Conservation (phyloP, 257 asterid species). For the Solanum arcanum region DNA sequence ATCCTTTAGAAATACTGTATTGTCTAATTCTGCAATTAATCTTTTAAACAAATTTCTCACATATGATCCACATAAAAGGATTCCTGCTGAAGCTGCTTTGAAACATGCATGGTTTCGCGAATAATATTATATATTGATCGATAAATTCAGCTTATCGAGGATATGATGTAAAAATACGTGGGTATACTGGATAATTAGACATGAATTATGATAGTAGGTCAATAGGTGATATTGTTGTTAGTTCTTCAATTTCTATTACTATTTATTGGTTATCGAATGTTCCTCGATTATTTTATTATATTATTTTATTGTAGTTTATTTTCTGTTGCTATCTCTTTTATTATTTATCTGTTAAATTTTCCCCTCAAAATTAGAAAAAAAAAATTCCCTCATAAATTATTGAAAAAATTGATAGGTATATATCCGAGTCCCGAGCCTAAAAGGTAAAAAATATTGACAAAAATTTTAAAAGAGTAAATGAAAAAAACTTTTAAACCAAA, state of each 20-base stretch:
- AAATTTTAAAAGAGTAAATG: too few species aligned
- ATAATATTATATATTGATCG: background rate
- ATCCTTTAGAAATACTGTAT: slow-evolving; percentile 51
- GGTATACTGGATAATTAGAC: too few species aligned
- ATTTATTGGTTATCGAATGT: background rate
- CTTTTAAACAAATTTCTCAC: slow-evolving; percentile 58
- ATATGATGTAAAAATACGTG: too few species aligned
- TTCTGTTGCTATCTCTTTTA: too few species aligned
- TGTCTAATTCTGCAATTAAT: slow-evolving; percentile 79
- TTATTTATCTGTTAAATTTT: too few species aligned
- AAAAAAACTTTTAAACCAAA: too few species aligned
- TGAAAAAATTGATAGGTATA: background rate
- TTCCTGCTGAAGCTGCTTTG: slow-evolving; percentile 67
- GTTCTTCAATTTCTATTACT: background rate
- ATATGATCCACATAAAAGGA: slow-evolving; percentile 83
- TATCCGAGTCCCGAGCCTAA: too few species aligned
- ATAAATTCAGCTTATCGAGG: background rate
- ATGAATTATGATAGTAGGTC: background rate
- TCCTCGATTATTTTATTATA: background rate
- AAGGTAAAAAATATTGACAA: too few species aligned
- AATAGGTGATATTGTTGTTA: too few species aligned
- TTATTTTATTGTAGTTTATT: background rate
- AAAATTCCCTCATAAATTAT: background rate
- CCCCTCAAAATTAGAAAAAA: too few species aligned
- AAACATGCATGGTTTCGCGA: slow-evolving; percentile 61